phyloP scores from a whole-genome alignment of 2,329 filamentous ascomycete species.

The Penicillium sp. region DNA sequence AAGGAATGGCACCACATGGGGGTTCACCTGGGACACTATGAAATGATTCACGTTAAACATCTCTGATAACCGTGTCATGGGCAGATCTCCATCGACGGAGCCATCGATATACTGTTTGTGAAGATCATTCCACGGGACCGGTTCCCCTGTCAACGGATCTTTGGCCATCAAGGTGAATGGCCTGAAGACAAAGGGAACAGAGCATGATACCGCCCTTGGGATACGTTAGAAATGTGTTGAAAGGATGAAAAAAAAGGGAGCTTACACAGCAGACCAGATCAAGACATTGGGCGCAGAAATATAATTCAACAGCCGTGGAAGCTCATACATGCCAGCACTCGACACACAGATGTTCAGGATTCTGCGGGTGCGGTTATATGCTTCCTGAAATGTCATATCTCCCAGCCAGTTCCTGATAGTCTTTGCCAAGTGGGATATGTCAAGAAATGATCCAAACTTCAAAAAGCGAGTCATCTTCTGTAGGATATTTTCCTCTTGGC shows the following conservation, averaged over 20 bases:
- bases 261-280: conserved; percentile 87
- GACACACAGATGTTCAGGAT: conserved; percentile 95
- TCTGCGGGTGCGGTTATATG: conserved; percentile 87
- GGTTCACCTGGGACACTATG: conserved; percentile 95
- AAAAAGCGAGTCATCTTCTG: conserved; percentile 69
- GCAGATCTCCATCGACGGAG: conserved; percentile 89
- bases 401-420: conserved; percentile 80
- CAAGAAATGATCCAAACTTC: conserved; percentile 79
- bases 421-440: conserved; percentile 74
- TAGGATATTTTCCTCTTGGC: conserved; percentile 60
- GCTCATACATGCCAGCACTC: conserved; percentile 79
- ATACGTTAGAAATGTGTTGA: conserved; percentile 11
- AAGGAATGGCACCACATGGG: conserved; percentile 85
- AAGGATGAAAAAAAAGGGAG: conserved; percentile 7
- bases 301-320: conserved; percentile 85
- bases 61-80: conserved; percentile 82
- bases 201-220: conserved; percentile 77
- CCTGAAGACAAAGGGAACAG: conserved; percentile 81
- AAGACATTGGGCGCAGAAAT: conserved; percentile 90
- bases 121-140: conserved; percentile 79
- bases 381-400: conserved; percentile 91
- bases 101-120: conserved; percentile 89
- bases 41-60: conserved; percentile 99
- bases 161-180: conserved; percentile 78
- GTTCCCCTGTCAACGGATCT: conserved; percentile 73